Conservation (phyloP, 371 early-diverging fungal species). For the Mortierella sp. region DNA sequence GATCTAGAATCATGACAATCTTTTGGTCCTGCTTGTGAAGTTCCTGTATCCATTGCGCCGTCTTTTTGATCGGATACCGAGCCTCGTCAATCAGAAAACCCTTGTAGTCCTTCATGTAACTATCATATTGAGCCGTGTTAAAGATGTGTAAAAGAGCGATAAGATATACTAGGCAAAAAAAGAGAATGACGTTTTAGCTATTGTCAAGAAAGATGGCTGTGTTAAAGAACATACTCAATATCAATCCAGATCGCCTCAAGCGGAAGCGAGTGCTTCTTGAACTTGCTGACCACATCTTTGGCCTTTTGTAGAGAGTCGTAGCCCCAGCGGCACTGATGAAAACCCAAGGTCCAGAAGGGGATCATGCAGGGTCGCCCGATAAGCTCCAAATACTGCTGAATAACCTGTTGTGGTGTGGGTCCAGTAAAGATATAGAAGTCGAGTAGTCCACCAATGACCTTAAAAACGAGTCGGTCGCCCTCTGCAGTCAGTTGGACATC, state of each 20-base stretch:
- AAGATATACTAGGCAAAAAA: neutral
- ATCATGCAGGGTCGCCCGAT: slow-evolving; percentile 69
- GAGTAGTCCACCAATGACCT: slow-evolving; percentile 70
- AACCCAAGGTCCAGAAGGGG: slow-evolving; percentile 38
- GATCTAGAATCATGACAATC: slow-evolving; percentile 65
- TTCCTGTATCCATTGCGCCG: slow-evolving; percentile 37
- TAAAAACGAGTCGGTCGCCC: slow-evolving; percentile 63
- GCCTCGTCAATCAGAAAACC: slow-evolving; percentile 59
- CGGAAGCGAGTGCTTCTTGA: slow-evolving; percentile 65
- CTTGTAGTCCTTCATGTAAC: slow-evolving; percentile 64
- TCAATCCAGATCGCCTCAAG: slow-evolving; percentile 78
- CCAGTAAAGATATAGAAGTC: slow-evolving; percentile 71
- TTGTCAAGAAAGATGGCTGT: neutral
- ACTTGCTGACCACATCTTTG: slow-evolving; percentile 60
- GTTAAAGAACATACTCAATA: slow-evolving; percentile 61
- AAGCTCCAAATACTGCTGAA: slow-evolving; percentile 69
- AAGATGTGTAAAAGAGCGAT: neutral
- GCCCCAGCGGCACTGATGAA: slow-evolving; percentile 80
- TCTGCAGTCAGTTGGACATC: slow-evolving; percentile 60
- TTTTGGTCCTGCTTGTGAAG: slow-evolving; percentile 57
- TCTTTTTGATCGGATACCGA: slow-evolving; percentile 55
- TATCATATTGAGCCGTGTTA: neutral
- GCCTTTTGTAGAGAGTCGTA: slow-evolving; percentile 67
- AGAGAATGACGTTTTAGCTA: neutral
- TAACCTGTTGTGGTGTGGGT: slow-evolving; percentile 66